These are phyloP conservation scores for Xylaria sp. DNA, from an alignment of 2,329 filamentous ascomycete genomes.

Conservation along the genomic window DNA sequence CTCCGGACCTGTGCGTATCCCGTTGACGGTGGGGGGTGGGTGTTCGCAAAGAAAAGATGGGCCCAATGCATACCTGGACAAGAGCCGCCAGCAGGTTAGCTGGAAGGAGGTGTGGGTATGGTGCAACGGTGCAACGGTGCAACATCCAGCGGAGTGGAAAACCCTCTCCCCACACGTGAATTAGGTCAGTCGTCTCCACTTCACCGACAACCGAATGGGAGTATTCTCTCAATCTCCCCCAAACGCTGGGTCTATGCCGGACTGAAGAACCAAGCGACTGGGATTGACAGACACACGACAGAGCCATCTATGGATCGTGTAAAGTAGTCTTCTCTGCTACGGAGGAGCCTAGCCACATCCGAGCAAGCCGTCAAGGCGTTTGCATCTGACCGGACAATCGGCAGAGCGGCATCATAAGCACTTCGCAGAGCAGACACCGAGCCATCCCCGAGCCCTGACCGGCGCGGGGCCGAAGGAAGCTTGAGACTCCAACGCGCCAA, in stretches of 20 bases:
- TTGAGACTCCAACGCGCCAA: constrained; percentile 11
- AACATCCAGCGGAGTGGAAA: constrained; percentile 19
- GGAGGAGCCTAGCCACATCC: constrained; percentile 3
- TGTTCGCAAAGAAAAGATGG: not conserved
- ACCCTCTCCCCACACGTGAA: constrained; percentile 21
- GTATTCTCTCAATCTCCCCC: not conserved
- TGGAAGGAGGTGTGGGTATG: not conserved
- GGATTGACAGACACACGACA: not conserved
- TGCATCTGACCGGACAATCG: constrained; percentile 12
- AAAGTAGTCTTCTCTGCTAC: not conserved
- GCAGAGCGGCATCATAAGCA: constrained; percentile 13
- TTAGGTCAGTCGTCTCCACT: constrained; percentile 36
- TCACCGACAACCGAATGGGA: constrained; percentile 42
- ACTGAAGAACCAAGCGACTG: not conserved
- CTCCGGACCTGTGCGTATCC: not conserved
- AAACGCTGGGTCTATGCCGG: not conserved
- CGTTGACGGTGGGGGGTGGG: not conserved
- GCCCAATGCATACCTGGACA: not conserved
- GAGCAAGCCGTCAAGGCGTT: constrained; percentile 4
- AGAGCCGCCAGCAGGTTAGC: not conserved
- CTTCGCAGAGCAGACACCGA: constrained; percentile 35
- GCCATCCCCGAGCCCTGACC: constrained; percentile 38
- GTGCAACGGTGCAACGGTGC: not conserved
- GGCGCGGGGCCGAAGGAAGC: constrained; percentile 33
- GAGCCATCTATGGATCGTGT: not conserved